Evolutionary conservation across 768 basidiomycete species (phyloP).

Genomic region (Leccinum broughii): DNA sequence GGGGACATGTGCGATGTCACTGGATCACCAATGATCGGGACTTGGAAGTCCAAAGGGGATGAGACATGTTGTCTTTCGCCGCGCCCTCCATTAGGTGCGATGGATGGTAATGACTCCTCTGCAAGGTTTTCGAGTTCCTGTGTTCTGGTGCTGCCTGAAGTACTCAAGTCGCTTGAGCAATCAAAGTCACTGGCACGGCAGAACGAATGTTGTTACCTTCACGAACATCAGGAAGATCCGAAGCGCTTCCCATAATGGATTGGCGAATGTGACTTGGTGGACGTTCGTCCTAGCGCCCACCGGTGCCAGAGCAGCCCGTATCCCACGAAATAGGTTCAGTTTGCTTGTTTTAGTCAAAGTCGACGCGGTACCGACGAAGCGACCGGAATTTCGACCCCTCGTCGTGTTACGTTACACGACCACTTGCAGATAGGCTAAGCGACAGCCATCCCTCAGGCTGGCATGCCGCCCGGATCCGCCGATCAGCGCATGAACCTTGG

Average conservation of each 20-base stretch:
- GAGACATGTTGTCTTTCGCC: background rate
- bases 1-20: background rate
- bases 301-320: background rate
- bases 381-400: background rate
- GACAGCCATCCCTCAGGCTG: background rate
- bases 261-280: background rate
- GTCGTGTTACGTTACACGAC: background rate
- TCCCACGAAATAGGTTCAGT: background rate
- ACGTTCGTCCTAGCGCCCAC: conserved; percentile 5
- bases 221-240: background rate
- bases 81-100: background rate
- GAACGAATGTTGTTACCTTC: background rate
- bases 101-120: background rate
- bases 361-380: background rate
- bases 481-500: background rate
- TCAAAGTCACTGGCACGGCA: background rate
- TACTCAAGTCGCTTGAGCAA: background rate
- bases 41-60: background rate
- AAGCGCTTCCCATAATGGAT: background rate
- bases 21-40: background rate
- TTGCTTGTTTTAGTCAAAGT: background rate
- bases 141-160: background rate
- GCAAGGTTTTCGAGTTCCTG: background rate
- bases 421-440: background rate
- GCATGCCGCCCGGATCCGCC: conserved; percentile 5